Evolutionary conservation across 1,284 basidiomycete species (phyloP).

Genomic region (Austroboletus novae-zelandiae): DNA sequence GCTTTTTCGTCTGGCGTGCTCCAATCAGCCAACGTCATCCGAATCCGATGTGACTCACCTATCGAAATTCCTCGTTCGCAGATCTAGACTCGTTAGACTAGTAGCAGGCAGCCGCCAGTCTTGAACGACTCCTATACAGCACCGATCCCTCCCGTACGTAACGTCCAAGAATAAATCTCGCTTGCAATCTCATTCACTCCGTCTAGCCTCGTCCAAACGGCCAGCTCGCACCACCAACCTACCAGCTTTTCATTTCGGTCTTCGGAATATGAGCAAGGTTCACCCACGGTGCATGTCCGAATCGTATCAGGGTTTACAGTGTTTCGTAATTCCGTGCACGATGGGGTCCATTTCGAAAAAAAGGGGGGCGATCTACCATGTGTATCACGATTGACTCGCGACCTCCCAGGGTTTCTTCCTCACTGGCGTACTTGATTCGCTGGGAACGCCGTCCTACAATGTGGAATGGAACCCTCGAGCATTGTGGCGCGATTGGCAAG

Average conservation of each 20-base stretch:
- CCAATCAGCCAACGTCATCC: conserved; percentile 12
- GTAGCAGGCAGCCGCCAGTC: not conserved
- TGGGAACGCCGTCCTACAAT: conserved; percentile 49
- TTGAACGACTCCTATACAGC: not conserved
- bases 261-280: conserved; percentile 4
- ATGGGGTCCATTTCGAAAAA: conserved; percentile 1
- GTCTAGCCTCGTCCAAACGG: not conserved
- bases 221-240: not conserved
- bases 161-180: not conserved
- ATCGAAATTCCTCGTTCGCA: conserved; percentile 1
- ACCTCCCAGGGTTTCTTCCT: conserved; percentile 67
- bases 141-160: conserved; percentile 3
- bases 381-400: conserved; percentile 15
- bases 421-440: conserved; percentile 45
- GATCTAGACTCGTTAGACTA: conserved; percentile 5
- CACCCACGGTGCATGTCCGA: conserved; percentile 12
- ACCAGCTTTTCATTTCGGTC: conserved; percentile 10
- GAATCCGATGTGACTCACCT: conserved; percentile 14
- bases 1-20: not conserved
- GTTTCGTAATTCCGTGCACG: conserved; percentile 18
- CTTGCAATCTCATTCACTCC: not conserved
- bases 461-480: not conserved
- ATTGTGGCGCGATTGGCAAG: not conserved
- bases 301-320: conserved; percentile 6
- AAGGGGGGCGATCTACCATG: conserved; percentile 12